Evolutionary conservation across 768 basidiomycete genomes (phyloP).

Genomic region (Boletus rubropictus): DNA sequence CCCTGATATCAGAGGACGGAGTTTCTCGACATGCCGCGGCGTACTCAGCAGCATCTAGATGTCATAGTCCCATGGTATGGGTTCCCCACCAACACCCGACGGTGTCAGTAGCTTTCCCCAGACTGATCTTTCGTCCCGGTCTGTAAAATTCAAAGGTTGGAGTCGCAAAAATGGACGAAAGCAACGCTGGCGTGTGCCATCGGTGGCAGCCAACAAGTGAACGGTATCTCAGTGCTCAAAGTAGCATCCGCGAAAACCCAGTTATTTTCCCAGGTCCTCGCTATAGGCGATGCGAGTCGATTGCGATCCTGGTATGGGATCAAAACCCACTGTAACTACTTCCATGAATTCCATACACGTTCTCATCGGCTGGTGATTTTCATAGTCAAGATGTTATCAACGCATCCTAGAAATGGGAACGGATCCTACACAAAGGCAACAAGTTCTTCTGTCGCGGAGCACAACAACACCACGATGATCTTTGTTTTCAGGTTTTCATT

Average conservation of each 20-base stretch:
- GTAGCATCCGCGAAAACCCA: background rate
- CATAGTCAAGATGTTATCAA: too few species aligned
- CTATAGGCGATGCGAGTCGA: background rate
- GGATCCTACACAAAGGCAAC: too few species aligned
- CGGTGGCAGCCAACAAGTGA: conserved; percentile 1
- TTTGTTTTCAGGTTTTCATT: background rate
- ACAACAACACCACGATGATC: background rate
- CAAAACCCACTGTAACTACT: background rate
- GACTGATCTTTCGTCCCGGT: background rate
- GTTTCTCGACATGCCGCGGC: background rate
- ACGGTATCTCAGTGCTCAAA: background rate
- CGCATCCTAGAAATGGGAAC: too few species aligned
- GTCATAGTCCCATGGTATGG: too few species aligned
- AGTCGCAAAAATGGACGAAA: background rate
- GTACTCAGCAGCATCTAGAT: too few species aligned
- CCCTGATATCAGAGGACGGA: background rate
- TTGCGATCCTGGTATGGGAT: background rate
- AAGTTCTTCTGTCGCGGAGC: background rate
- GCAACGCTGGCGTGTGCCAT: background rate
- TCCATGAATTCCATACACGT: too few species aligned
- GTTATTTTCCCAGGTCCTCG: background rate
- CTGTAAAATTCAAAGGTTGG: background rate
- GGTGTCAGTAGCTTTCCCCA: background rate
- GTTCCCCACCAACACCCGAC: background rate
- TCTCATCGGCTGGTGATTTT: too few species aligned